Percentiles rank a stretch among this genome's conserved stretches.
Evolutionary conservation across 257 asterid species (phyloP).

Genomic region (Nicotiana knightiana): DNA sequence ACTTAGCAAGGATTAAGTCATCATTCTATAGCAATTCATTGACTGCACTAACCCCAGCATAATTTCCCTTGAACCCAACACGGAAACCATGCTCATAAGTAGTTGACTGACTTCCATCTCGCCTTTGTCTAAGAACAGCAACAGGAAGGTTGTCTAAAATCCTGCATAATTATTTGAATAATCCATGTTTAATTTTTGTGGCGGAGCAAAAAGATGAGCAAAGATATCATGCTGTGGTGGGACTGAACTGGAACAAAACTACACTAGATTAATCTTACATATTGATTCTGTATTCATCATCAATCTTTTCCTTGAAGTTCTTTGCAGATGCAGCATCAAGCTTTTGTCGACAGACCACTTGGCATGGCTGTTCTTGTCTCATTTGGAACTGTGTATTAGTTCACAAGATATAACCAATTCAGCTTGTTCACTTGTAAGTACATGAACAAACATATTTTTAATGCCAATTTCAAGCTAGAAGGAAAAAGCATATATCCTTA

Average conservation of each 20-base stretch:
- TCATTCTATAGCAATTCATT: conserved; percentile 17
- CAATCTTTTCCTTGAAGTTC: conserved; percentile 80
- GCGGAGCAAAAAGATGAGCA: background rate
- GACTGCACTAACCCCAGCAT: conserved; percentile 65
- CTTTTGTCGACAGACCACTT: conserved; percentile 54
- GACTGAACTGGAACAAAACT: background rate
- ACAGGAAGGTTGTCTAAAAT: conserved; percentile 91
- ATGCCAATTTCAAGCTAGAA: background rate
- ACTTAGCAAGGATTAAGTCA: conserved; percentile 3
- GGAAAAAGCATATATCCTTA: conserved; percentile 27
- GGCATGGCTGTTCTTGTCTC: conserved; percentile 72
- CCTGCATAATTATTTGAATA: conserved; percentile 35
- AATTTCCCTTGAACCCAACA: conserved; percentile 84
- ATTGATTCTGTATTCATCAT: conserved; percentile 74
- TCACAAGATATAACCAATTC: background rate
- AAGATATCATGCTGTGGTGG: background rate
- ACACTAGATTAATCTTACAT: conserved; percentile 40
- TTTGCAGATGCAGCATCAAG: conserved; percentile 67
- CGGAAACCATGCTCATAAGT: conserved; percentile 89
- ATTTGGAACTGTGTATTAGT: conserved; percentile 48
- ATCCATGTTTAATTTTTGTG: background rate
- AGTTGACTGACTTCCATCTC: conserved; percentile 61
- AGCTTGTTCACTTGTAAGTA: background rate
- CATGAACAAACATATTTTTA: background rate
- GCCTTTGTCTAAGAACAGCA: conserved; percentile 77